Base-by-base conservation (phyloP, 2,329 filamentous ascomycete genomes). In the Ceratocystis destructans region DNA sequence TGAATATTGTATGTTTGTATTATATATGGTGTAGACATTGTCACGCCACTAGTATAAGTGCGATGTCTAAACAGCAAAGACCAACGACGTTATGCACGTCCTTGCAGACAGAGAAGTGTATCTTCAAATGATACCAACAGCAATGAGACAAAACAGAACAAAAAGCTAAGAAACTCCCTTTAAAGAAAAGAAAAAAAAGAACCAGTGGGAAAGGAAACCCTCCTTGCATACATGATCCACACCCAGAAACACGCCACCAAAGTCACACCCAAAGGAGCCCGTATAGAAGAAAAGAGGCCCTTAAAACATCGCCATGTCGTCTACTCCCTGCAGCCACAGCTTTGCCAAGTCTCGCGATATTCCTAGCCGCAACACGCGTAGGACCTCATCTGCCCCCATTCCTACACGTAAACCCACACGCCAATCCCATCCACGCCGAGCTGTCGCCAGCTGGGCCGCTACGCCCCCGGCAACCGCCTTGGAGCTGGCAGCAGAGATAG, bases 351-450 rank as follows among this genome's bases (percentile, higher is more conserved):
- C 90, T 73, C 82, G 84, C 15, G 89, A 88, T 72, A 96, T 75
- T 1, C 86, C 88, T 64, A 90, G 74, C 70, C 92, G 82, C 75
- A 96, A 73, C 69, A 87, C 82, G 69, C 81, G 80, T 68, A 96
- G 76, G n/a, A 96, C 79, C 69, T 93, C 88, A 61, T 80, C 79
- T 0, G 85, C 88, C 69, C 77, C 84, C 20, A 82, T 83, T 10
- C 79, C 79, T 37, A 82, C 72, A 84, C 78, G 86, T 87, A 95
- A 78, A 86, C 88, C 89, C 74, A 77, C 78, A 70, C 89, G 79
- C 90, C 88, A 92, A 75, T 92, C 87, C 88, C 88, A 91, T 12
- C 84, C 84, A 64, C 87, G 78, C 69, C 83, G 79, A 5, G 64
- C 63, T 8, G 31, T 37, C 5, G 28, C 59, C 63, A 62, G 15